Base-by-base conservation (phyloP, 345 rosid species). In the Rhodamnia rubescens region DNA sequence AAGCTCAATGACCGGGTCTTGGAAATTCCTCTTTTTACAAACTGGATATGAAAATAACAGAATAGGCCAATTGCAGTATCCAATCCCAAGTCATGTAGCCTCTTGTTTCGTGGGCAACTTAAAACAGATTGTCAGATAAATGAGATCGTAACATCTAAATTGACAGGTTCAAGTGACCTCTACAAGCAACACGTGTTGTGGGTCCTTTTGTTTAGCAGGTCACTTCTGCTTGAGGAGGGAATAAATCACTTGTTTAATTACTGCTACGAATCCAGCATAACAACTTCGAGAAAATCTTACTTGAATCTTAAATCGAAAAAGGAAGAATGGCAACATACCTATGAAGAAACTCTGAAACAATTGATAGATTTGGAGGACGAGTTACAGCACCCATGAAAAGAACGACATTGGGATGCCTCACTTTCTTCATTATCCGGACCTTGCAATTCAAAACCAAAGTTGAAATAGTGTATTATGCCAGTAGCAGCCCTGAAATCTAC, bases 381-480 rank as follows among this genome's bases (percentile, higher is more conserved):
- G 98, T 95, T 86, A 96, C 94, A 86, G 98, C 98, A 90, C 99
- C 99, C 99, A 96, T 96, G 94, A 95, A 96, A 87, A 96, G 99
- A 91, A 96, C 99, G 64, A 96, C 98, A 89, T 96, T 96, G 40
- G 99, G 99, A 92, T 96, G 99, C 88, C 98, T 92, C 74, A 93
- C 88, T 86, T 92, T 93, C 90, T 89, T 92, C 99, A 96, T 96
- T 89, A 96, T 92, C 82, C 92, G 90, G 75, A 96, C 94, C 99
- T 96, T 87, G 81, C 80, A 84, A 84, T 53, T 59, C 20, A 80
- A 32, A 47, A 52, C 47, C 74, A 36, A 27, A 24, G 40, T 21
- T 32, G 14, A 8, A 16, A 53, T 53, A 61, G 74, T 21, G 26
- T 16, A 40, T 53, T n/a, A 18, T 74, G 15, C 50, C 24, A n/a